These are phyloP conservation scores for Funneliformis caledonium DNA, from an alignment of 371 early-diverging fungal genomes.

Conservation along the genomic window DNA sequence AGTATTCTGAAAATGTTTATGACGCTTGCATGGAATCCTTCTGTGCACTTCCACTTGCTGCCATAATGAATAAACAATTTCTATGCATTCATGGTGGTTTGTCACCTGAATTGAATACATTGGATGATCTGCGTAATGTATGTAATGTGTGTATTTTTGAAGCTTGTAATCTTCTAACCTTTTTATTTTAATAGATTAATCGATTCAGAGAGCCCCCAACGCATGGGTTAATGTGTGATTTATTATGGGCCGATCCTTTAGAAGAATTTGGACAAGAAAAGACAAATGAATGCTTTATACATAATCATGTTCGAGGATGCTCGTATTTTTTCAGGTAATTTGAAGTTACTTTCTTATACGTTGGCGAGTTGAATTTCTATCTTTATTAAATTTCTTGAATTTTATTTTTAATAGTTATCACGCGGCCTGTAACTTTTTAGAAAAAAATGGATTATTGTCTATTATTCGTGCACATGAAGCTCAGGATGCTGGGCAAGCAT, in stretches of 20 bases:
- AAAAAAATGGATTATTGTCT: constrained; percentile 89
- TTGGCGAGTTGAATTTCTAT: not conserved
- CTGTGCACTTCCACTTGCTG: constrained; percentile 93
- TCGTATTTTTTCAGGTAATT: constrained; percentile 88
- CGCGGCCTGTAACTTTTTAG: constrained; percentile 91
- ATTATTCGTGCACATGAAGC: constrained; percentile 99
- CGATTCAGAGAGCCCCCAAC: constrained; percentile 96
- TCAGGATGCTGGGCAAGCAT: constrained; percentile 86
- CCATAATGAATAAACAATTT: constrained; percentile 96
- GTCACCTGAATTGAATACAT: constrained; percentile 90
- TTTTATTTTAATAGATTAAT: constrained; percentile 65
- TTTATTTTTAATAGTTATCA: constrained; percentile 62
- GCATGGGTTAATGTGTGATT: constrained; percentile 95
- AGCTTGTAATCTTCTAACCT: not conserved
- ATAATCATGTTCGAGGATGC: constrained; percentile 93
- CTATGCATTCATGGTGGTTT: constrained; percentile 99
- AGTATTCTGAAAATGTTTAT: constrained; percentile 94
- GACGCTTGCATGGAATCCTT: constrained; percentile 93
- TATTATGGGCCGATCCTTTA: constrained; percentile 98
- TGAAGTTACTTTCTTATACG: not conserved
- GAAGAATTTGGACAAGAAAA: constrained; percentile 95
- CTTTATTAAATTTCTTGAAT: not conserved
- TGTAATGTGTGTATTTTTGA: constrained; percentile 38
- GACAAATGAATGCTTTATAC: constrained; percentile 78
- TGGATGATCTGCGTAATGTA: constrained; percentile 83